Evolutionary conservation across 2,329 filamentous ascomycete genomes (phyloP).

Genomic region (Pseudogymnoascus sp.): DNA sequence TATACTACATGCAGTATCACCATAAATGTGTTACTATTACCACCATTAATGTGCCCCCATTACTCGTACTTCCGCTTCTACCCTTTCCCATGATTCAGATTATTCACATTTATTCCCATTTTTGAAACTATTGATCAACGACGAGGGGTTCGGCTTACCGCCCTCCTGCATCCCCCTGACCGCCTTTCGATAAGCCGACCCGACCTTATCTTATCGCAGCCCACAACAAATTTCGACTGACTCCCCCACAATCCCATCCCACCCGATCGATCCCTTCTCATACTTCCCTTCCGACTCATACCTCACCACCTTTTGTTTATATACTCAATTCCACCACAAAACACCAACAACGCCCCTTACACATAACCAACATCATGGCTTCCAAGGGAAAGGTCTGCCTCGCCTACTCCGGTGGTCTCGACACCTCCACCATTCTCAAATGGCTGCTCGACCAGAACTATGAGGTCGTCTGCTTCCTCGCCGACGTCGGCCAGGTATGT

Average conservation of each 20-base stretch:
- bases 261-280: neutral
- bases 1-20: neutral
- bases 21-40: neutral
- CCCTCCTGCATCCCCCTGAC: constrained; percentile 1
- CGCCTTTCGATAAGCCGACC: constrained; percentile 8
- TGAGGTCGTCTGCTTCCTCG: constrained; percentile 45
- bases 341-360: neutral
- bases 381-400: constrained; percentile 31
- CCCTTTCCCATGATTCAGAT: neutral
- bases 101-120: constrained; percentile 4
- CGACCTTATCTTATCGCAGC: constrained; percentile 8
- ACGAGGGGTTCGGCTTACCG: constrained; percentile 7
- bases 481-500: constrained; percentile 65
- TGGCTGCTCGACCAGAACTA: constrained; percentile 45
- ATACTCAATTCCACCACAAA: constrained; percentile 7
- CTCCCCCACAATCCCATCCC: constrained; percentile 3
- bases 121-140: constrained; percentile 2
- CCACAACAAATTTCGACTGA: constrained; percentile 7
- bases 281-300: constrained; percentile 2
- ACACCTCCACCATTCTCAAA: constrained; percentile 38
- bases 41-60: neutral
- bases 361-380: neutral
- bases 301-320: constrained; percentile 3
- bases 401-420: constrained; percentile 38
- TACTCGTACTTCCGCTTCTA: neutral